phyloP scores from a whole-genome alignment of 2,329 filamentous ascomycete genomes.

The Colletotrichum limetticola region DNA sequence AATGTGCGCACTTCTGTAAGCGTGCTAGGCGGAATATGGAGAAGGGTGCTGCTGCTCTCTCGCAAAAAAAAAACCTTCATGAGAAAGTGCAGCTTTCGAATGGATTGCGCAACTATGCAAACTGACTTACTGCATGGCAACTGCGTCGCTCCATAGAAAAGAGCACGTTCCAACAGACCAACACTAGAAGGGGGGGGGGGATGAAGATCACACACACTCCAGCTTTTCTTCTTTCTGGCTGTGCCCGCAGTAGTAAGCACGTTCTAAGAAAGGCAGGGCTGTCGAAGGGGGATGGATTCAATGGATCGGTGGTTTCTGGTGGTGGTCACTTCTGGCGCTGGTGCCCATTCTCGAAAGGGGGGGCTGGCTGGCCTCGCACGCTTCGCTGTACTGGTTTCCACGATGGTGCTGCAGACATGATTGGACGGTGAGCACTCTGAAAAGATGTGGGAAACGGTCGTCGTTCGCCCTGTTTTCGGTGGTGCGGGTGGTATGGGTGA shows the following conservation, averaged over 20 bases:
- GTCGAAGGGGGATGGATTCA: background rate
- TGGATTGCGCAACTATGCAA: too few species aligned
- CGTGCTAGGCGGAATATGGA: too few species aligned
- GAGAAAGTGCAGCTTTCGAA: too few species aligned
- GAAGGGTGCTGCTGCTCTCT: too few species aligned
- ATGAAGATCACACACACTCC: background rate
- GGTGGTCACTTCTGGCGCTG: background rate
- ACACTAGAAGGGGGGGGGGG: too few species aligned
- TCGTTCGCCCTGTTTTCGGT: conserved; percentile 33
- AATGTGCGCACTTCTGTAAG: too few species aligned
- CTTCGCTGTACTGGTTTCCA: background rate
- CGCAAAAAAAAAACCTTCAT: too few species aligned
- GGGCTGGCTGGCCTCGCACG: background rate
- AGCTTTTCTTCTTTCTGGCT: background rate
- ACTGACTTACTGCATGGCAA: background rate
- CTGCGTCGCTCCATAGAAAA: too few species aligned
- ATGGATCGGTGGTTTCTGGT: too few species aligned
- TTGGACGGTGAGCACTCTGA: conserved; percentile 8
- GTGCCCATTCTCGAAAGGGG: background rate
- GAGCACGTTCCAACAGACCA: too few species aligned
- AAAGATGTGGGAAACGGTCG: conserved; percentile 17
- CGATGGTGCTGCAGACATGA: background rate
- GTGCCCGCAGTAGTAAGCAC: background rate
- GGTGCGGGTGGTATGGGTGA: background rate
- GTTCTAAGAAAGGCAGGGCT: background rate